A percentile compares a stretch with the other conserved stretches of the same genome.
These are phyloP conservation scores for Diplodia seriata DNA, from an alignment of 2,329 filamentous ascomycete species.

Conservation along the genomic window DNA sequence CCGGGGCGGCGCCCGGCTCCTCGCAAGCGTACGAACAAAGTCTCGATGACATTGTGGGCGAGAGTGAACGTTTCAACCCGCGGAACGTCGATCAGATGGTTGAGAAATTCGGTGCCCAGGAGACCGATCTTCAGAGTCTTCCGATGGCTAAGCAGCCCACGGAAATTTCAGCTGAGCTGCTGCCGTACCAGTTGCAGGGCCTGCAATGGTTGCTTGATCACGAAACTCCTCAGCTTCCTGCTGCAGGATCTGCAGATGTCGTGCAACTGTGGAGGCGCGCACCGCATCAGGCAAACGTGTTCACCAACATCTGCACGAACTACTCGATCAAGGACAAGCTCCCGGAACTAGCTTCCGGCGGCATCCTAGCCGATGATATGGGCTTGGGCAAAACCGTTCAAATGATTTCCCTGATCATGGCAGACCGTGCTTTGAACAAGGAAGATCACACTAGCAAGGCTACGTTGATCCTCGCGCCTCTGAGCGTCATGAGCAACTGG, in stretches of 20 bases:
- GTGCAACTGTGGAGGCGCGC: slow-evolving; percentile 79
- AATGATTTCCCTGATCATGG: slow-evolving; percentile 77
- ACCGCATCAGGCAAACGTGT: slow-evolving; percentile 51
- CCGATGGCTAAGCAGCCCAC: slow-evolving; percentile 73
- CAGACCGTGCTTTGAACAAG: slow-evolving; percentile 59
- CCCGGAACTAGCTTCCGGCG: slow-evolving; percentile 72
- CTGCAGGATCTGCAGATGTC: slow-evolving; percentile 63
- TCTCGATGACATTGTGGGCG: slow-evolving; percentile 69
- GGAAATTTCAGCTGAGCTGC: slow-evolving; percentile 68
- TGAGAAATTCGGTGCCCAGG: slow-evolving; percentile 74
- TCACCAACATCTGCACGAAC: slow-evolving; percentile 74
- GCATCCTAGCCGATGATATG: slow-evolving; percentile 75
- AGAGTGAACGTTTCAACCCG: slow-evolving; percentile 72
- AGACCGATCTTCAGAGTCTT: slow-evolving; percentile 63
- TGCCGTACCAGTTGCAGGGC: slow-evolving; percentile 80
- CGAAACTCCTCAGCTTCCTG: slow-evolving; percentile 72
- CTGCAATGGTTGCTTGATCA: slow-evolving; percentile 81
- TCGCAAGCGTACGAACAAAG: slow-evolving; percentile 52
- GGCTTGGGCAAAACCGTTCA: slow-evolving; percentile 86
- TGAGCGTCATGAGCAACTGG: slow-evolving; percentile 85
- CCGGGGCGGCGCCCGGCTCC: slow-evolving; percentile 23
- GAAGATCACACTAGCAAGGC: slow-evolving; percentile 67
- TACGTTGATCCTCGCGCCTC: slow-evolving; percentile 81
- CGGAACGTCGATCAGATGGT: slow-evolving; percentile 69
- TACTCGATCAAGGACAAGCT: slow-evolving; percentile 62